Conservation (phyloP, 2,329 filamentous ascomycete genomes). For the Ascocoryne sarcoides region DNA sequence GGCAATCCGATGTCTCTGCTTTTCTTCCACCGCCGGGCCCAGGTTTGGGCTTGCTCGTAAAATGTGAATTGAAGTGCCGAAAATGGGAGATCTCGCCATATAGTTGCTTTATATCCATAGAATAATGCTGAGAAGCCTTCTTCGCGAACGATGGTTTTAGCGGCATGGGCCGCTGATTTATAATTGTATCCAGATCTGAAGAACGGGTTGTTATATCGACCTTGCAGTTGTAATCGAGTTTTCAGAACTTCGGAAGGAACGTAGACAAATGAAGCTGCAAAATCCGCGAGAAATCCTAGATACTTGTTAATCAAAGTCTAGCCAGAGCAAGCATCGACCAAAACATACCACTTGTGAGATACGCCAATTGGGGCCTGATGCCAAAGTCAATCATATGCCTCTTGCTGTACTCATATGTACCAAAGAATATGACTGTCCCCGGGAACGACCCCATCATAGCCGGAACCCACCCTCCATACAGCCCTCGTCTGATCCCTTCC, state of each 20-base stretch:
- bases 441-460: slow-evolving; percentile 88
- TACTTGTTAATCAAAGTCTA: slow-evolving; percentile 5
- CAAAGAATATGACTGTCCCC: slow-evolving; percentile 91
- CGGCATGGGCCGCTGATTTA: slow-evolving; percentile 72
- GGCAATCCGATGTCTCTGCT: slow-evolving; percentile 77
- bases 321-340: not conserved
- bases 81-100: slow-evolving; percentile 90
- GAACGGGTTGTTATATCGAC: slow-evolving; percentile 87
- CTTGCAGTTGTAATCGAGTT: slow-evolving; percentile 91
- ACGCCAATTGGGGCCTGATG: slow-evolving; percentile 73
- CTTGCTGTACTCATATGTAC: slow-evolving; percentile 93
- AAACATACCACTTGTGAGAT: slow-evolving; percentile 67
- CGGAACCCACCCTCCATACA: slow-evolving; percentile 91
- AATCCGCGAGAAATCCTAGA: slow-evolving; percentile 80
- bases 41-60: slow-evolving; percentile 84
- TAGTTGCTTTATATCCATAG: slow-evolving; percentile 92
- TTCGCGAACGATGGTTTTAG: slow-evolving; percentile 69
- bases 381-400: slow-evolving; percentile 77
- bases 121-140: slow-evolving; percentile 86
- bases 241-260: slow-evolving; percentile 97
- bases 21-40: slow-evolving; percentile 71
- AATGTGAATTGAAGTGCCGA: slow-evolving; percentile 96
- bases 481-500: slow-evolving; percentile 74
- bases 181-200: slow-evolving; percentile 97
- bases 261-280: slow-evolving; percentile 86